Base-by-base conservation (phyloP, 352 stramenopile genomes). In the Pythium dissimile region DNA sequence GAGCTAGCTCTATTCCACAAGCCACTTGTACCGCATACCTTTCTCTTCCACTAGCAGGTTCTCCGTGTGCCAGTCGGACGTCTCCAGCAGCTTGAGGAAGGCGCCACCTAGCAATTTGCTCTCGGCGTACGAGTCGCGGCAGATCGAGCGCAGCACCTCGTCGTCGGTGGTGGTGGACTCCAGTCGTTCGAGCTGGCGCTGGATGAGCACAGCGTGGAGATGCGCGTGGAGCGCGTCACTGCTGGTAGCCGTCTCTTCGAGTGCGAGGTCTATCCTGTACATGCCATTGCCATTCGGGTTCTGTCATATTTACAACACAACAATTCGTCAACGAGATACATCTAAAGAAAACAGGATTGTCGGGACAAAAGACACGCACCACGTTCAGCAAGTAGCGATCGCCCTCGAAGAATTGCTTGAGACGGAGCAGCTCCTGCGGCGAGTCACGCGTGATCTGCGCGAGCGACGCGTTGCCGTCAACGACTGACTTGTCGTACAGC, bases 361-460 rank as follows among this genome's bases (percentile, higher is more conserved):
- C 13, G 16, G n/a, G 45, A 49, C 21, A 52, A 38, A 2, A 32
- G 9, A 49, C 12, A 61, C 67, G 20, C 56, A 72, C 69, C 52
- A 84, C 45, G 37, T 86, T 87, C 23, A 89, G 62, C 27, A 88
- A 56, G 45, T 89, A 89, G 45, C 71, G 71, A 23, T 89, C 75
- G 16, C 62, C 21, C 2, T 44, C 44, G 51, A 75, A 88, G 34
- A 82, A 84, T 6, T 64, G 21, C 27, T 76, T 75, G 28, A 88
- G 57, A 8, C 54, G 67, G 24, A 67, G 51, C 18, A 86, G 65
- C 20, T 69, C 65, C n/a, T 71, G 27, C 3, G 75, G 72, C 15
- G 60, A 78, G 16, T 61, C 38, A 10, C 69, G 65, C 18, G 73
- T 73, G 56, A 86, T 46, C 32, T 79, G 55, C 18, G 66, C 54